Base-by-base conservation (phyloP, 129 eudicot species). In the Centella asiatica region DNA sequence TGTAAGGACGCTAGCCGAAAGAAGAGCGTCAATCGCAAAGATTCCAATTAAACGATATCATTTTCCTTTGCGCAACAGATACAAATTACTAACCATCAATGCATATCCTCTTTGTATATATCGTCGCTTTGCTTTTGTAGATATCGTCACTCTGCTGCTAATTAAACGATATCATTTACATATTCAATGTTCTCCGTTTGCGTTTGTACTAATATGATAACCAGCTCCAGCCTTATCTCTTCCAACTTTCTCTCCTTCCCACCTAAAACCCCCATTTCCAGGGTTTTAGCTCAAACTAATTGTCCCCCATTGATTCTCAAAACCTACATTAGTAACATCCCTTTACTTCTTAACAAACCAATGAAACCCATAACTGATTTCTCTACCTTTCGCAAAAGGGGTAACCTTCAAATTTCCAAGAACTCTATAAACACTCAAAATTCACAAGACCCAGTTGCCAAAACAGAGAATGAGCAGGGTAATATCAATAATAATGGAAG, bases 161-260 rank as follows among this genome's bases (percentile, higher is more conserved):
- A n/a, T n/a, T n/a, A n/a, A n/a, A n/a, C n/a, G n/a, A n/a, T n/a
- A n/a, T n/a, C n/a, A n/a, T n/a, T n/a, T n/a, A n/a, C n/a, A n/a
- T n/a, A n/a, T 18, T 45, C 17, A 45, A 45, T 11, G 4, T 45
- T 0, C 5, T 0, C 13, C 19, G n/a, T n/a, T 18, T 45, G 17
- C 50, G 9, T 34, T 34, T 45, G 7, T 33, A 59, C 42, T 64
- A 85, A 69, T 1, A 87, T 84, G 95, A 73, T 72, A 11, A 70
- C 90, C 26, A 84, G 70, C 29, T 76, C 58, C 36, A 57, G 42
- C 62, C 69, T 81, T 42, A 59, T 79, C 68, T 79, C 94, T 80
- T 88, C 87, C 77, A 84, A 81, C 75, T 81, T 81, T 74, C 62
- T 77, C 67, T 72, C 77, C 44, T 61, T 54, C 68, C 68, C 55